Conservation (phyloP, 345 rosid species). For the Chamaenerion angustifolium region DNA sequence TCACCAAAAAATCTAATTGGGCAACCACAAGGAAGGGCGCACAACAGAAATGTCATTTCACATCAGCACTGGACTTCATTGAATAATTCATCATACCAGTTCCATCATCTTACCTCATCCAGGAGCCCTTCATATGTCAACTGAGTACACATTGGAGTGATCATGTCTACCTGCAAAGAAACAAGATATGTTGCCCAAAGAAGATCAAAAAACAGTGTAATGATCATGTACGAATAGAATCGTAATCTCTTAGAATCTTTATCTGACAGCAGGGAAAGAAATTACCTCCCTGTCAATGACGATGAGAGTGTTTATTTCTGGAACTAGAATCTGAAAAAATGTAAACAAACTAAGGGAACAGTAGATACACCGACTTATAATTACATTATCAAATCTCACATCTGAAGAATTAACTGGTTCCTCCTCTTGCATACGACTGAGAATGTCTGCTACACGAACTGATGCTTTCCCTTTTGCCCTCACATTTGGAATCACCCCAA, state of each 20-base stretch:
- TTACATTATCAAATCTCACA: conserved; percentile 26
- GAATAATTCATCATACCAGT: conserved; percentile 1
- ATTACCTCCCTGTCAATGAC: conserved; percentile 85
- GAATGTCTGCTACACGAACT: conserved; percentile 80
- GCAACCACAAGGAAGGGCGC: too few relatives aligned
- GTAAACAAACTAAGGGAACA: conserved; percentile 5
- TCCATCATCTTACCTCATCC: conserved; percentile 56
- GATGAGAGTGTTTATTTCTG: conserved; percentile 82
- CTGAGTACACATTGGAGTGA: conserved; percentile 90
- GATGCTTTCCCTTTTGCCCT: conserved; percentile 94
- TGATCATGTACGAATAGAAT: too few relatives aligned
- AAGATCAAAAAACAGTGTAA: too few relatives aligned
- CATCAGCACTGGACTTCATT: neutral
- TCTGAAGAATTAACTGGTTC: conserved; percentile 74
- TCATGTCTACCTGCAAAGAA: conserved; percentile 76
- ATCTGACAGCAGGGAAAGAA: neutral
- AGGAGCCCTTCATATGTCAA: conserved; percentile 89
- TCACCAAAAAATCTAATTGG: too few relatives aligned
- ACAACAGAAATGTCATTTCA: neutral
- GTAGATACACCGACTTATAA: neutral
- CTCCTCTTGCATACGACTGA: conserved; percentile 77
- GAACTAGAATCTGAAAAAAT: conserved; percentile 43
- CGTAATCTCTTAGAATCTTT: too few relatives aligned
- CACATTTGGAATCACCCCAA: conserved; percentile 85
- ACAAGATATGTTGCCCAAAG: neutral